These are phyloP conservation scores for Alnus rubra DNA, from an alignment of 306 rosid genomes.

Conservation along the genomic window DNA sequence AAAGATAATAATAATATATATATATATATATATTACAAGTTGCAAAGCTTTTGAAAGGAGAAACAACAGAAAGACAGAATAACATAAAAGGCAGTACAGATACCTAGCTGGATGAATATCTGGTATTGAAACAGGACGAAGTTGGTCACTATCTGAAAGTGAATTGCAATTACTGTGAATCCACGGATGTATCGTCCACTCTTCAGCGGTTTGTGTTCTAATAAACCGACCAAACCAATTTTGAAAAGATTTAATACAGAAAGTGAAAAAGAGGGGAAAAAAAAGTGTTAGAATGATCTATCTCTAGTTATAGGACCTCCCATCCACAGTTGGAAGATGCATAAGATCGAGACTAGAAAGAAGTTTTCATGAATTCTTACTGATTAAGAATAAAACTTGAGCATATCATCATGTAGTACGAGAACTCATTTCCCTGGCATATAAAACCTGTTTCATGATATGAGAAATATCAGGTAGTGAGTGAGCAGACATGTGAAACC, in stretches of 20 bases:
- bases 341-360: conserved; percentile 20
- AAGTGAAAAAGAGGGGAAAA: conserved; percentile 10
- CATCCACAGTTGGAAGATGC: conserved; percentile 13
- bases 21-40: neutral
- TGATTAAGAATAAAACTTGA: conserved; percentile 92
- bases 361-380: conserved; percentile 49
- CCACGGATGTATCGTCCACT: conserved; percentile 95
- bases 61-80: conserved; percentile 2
- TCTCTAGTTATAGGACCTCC: conserved; percentile 3
- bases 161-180: conserved; percentile 92
- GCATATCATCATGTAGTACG: conserved; percentile 99
- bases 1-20: neutral
- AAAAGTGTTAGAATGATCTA: conserved; percentile 13
- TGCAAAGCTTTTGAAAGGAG: neutral
- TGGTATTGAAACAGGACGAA: conserved; percentile 83
- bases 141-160: conserved; percentile 79
- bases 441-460: conserved; percentile 69
- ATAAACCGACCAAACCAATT: conserved; percentile 32
- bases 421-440: conserved; percentile 97
- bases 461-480: conserved; percentile 21
- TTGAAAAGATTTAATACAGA: conserved; percentile 6
- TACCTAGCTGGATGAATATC: conserved; percentile 99
- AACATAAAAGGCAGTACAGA: neutral
- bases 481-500: conserved; percentile 9
- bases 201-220: conserved; percentile 65